These are phyloP conservation scores for Gnaphalium uliginosum DNA, from an alignment of 129 eudicot species.

Conservation along the genomic window DNA sequence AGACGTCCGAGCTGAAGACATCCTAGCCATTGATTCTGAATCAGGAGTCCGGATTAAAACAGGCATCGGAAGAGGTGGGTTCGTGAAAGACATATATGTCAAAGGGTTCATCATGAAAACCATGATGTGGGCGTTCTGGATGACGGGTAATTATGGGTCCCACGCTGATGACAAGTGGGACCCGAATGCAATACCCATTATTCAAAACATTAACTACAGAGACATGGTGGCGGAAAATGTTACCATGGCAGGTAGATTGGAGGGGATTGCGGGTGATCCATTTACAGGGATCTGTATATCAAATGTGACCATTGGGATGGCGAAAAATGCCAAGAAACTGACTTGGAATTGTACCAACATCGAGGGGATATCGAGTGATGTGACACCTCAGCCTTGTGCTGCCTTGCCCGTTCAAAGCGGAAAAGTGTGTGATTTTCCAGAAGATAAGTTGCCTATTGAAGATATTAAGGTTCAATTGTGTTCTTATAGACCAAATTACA, in stretches of 20 bases:
- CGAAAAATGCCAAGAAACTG: conserved; percentile 56
- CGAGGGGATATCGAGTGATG: conserved; percentile 72
- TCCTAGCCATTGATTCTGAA: conserved; percentile 61
- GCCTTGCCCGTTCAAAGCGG: conserved; percentile 50
- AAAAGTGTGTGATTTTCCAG: conserved; percentile 56
- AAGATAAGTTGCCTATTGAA: conserved; percentile 62
- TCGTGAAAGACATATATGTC: conserved; percentile 66
- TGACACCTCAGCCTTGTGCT: conserved; percentile 69
- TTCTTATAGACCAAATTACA: conserved; percentile 46
- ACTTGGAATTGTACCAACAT: conserved; percentile 79
- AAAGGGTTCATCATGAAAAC: conserved; percentile 63
- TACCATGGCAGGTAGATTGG: conserved; percentile 76
- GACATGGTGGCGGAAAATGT: conserved; percentile 84
- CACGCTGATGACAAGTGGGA: conserved; percentile 74
- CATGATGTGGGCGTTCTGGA: conserved; percentile 88
- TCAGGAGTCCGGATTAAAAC: conserved; percentile 87
- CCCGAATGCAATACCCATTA: conserved; percentile 63
- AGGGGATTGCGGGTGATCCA: conserved; percentile 75
- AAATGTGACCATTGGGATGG: conserved; percentile 70
- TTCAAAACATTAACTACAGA: conserved; percentile 64
- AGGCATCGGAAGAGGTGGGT: conserved; percentile 72
- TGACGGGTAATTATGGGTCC: conserved; percentile 84
- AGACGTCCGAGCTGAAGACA: conserved; percentile 79
- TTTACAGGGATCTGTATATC: conserved; percentile 88
- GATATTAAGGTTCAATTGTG: conserved; percentile 56